Evolutionary conservation across 2,329 filamentous ascomycete genomes (phyloP), one percentile per base, ranked within the genome.

Genomic region (Pezicula radicicola): DNA sequence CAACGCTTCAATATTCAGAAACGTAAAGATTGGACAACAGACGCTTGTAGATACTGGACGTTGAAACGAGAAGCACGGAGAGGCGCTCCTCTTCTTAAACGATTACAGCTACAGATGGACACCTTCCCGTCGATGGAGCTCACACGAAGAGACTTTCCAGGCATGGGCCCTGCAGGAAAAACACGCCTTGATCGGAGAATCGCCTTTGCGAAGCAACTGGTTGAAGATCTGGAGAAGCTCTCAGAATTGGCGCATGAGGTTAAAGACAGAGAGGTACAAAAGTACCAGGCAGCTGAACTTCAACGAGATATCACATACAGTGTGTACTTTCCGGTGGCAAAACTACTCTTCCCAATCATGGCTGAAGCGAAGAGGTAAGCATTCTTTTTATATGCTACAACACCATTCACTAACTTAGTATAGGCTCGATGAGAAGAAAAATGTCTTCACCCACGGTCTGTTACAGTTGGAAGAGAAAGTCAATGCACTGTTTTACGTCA

Each of bases 81-180:
- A 53, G 94, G 94, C 44, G 94, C 94, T 28, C 91, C 94, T 4
- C 77, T 99, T 50, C 79, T 99, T 54, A 97, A 97, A 72, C 85
- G 94, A 35, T 78, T 99, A 18, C 94, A 99, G 68, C 74, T 97
- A 52, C 92, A 97, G 69, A 88, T 97, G 79, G 93, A 97, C 69
- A 90, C 91, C 0, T 99, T 97, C 69, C 93, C 93, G 6, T 96
- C 91, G 0, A 96, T 97, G 88, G 94, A 99, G 71, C 86, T 99
- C 59, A 97, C 94, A 2, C 83, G 94, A 48, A 87, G 94, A 53
- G 93, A 97, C 70, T 99, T 97, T 70, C 88, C 88, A n/a, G 87
- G 88, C 36, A 96, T 97, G 90, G 94, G 94, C 6, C 85, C 88
- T 39, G 85, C 84, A 44, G 94, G 94, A 50, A 85, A 87, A 63